These are phyloP conservation scores for Suillus weaverae DNA, from an alignment of 768 basidiomycete species.

Conservation along the genomic window DNA sequence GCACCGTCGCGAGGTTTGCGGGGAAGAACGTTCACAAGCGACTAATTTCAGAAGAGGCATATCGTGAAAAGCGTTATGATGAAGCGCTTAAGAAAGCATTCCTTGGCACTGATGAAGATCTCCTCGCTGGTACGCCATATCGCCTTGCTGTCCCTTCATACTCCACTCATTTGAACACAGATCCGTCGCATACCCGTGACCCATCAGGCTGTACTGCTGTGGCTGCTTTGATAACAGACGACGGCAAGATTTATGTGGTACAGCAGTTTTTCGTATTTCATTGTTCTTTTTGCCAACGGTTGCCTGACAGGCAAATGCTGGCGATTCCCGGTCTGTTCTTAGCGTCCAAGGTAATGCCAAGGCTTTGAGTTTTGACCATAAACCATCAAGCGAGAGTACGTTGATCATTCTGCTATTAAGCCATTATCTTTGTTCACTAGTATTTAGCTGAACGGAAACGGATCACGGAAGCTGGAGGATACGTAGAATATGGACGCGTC, in stretches of 20 bases:
- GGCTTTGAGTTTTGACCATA: constrained; percentile 92
- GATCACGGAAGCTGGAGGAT: constrained; percentile 90
- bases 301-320: constrained; percentile 85
- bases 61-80: constrained; percentile 67
- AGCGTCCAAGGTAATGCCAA: constrained; percentile 84
- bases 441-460: constrained; percentile 75
- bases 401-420: constrained; percentile 11
- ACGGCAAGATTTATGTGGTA: constrained; percentile 80
- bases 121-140: constrained; percentile 67
- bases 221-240: constrained; percentile 76
- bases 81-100: constrained; percentile 85
- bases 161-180: constrained; percentile 39
- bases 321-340: constrained; percentile 92
- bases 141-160: neutral
- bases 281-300: constrained; percentile 7
- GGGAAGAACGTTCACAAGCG: constrained; percentile 83
- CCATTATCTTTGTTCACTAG: constrained; percentile 8
- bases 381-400: constrained; percentile 84
- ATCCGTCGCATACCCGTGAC: constrained; percentile 84
- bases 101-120: constrained; percentile 91
- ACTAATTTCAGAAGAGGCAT: constrained; percentile 68
- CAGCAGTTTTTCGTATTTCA: constrained; percentile 27
- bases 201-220: constrained; percentile 97
- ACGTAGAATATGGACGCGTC: constrained; percentile 94
- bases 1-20: constrained; percentile 83